Percentiles rank a stretch among this genome's conserved stretches.
Evolutionary conservation across 2,329 filamentous ascomycete species (phyloP).

Genomic region (Chaetomium strumarium): DNA sequence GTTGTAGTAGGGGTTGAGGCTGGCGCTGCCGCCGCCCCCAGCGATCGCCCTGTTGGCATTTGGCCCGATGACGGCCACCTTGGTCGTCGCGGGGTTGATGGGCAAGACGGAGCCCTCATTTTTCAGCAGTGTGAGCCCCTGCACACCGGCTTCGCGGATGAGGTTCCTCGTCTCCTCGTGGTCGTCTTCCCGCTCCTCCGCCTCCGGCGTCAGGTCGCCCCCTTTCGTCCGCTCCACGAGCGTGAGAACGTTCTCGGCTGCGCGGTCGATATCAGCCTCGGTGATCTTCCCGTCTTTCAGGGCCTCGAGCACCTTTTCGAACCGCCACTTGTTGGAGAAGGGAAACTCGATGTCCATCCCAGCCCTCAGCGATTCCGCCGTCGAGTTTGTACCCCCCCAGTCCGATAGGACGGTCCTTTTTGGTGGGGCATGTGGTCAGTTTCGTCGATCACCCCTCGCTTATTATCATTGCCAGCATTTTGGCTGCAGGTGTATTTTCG

Average conservation of each 20-base stretch:
- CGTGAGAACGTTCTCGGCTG: slow-evolving; percentile 55
- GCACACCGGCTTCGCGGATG: slow-evolving; percentile 55
- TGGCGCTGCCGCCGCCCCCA: slow-evolving; percentile 63
- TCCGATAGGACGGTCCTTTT: slow-evolving; percentile 53
- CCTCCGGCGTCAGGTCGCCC: slow-evolving; percentile 50
- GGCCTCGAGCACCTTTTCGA: slow-evolving; percentile 52
- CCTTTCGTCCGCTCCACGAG: slow-evolving; percentile 57
- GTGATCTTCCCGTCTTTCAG: slow-evolving; percentile 44
- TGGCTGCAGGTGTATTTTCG: neutral
- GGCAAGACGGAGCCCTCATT: slow-evolving; percentile 56
- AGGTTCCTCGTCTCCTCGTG: slow-evolving; percentile 51
- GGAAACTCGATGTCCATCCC: slow-evolving; percentile 56
- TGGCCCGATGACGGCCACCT: slow-evolving; percentile 60
- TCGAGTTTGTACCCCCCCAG: slow-evolving; percentile 54
- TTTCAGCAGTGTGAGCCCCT: slow-evolving; percentile 60
- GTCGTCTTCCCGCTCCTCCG: slow-evolving; percentile 52
- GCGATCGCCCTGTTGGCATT: slow-evolving; percentile 63
- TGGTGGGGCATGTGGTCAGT: slow-evolving; percentile 20
- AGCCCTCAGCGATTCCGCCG: slow-evolving; percentile 47
- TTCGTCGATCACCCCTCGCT: neutral
- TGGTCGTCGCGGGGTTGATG: slow-evolving; percentile 48
- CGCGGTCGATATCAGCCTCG: slow-evolving; percentile 46
- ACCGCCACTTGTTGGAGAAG: slow-evolving; percentile 48
- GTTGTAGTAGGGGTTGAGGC: slow-evolving; percentile 63
- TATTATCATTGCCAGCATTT: slow-evolving; percentile 8